These are phyloP conservation scores for Talaromyces sp. DNA, from an alignment of 2,329 filamentous ascomycete genomes.

Conservation along the genomic window DNA sequence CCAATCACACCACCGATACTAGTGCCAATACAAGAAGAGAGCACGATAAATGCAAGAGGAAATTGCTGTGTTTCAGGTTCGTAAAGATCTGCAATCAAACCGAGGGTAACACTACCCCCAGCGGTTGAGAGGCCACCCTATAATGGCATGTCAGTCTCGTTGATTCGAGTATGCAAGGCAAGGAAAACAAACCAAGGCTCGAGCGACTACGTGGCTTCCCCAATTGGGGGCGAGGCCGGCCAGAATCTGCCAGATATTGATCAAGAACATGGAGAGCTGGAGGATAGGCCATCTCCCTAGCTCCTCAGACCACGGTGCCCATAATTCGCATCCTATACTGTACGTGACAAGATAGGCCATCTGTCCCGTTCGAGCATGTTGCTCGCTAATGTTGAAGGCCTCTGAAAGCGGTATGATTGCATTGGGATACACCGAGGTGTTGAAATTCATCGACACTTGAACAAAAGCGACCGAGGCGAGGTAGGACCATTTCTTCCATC, in stretches of 20 bases:
- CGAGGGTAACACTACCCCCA: conserved; percentile 59
- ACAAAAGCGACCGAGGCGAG: conserved; percentile 64
- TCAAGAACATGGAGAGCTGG: conserved; percentile 46
- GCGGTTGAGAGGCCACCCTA: conserved; percentile 54
- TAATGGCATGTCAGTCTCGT: too few species aligned
- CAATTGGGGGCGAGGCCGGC: not conserved
- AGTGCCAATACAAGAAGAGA: conserved; percentile 52
- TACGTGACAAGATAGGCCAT: conserved; percentile 73
- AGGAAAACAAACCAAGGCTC: conserved; percentile 44
- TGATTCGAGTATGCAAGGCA: too few species aligned
- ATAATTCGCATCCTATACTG: conserved; percentile 80
- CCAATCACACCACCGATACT: conserved; percentile 44
- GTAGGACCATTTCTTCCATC: conserved; percentile 65
- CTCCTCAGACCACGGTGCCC: conserved; percentile 83
- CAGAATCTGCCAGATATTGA: conserved; percentile 1
- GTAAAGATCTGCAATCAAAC: conserved; percentile 61
- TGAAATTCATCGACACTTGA: conserved; percentile 72
- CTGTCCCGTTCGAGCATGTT: conserved; percentile 65
- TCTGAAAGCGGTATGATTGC: conserved; percentile 57
- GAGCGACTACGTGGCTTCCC: conserved; percentile 57
- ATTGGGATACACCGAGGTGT: conserved; percentile 67
- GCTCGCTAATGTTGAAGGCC: conserved; percentile 61
- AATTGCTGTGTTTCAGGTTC: conserved; percentile 53
- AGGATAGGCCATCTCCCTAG: conserved; percentile 70
- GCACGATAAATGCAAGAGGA: conserved; percentile 56